phyloP scores from a whole-genome alignment of 106 monocot genomes.

The Alisma plantagoaquatica region DNA sequence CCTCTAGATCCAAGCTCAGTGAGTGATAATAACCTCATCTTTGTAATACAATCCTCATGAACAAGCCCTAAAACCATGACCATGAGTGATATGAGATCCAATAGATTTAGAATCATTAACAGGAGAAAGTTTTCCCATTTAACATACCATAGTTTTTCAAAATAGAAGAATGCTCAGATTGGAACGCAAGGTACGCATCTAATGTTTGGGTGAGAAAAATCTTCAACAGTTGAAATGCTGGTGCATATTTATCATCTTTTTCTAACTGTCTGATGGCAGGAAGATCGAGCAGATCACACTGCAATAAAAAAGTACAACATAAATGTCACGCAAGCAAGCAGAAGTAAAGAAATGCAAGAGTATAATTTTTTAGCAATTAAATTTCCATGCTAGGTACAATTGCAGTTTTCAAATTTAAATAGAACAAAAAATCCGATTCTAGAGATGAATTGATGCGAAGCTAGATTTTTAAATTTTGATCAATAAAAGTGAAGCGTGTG shows the following conservation, averaged over 20 bases:
- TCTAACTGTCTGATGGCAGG: constrained; percentile 68
- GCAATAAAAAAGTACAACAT: constrained; percentile 11
- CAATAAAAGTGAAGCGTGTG: too few relatives aligned
- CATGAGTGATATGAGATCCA: too few relatives aligned
- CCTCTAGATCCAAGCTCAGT: constrained; percentile 48
- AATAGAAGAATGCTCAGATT: constrained; percentile 46
- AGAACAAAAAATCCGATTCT: neutral
- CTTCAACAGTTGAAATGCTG: constrained; percentile 55
- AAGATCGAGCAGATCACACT: constrained; percentile 86
- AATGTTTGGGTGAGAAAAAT: constrained; percentile 70
- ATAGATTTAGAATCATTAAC: too few relatives aligned
- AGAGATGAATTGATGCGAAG: neutral
- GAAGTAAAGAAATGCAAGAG: neutral
- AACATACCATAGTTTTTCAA: constrained; percentile 73
- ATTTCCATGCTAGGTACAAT: too few relatives aligned
- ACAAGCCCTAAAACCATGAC: constrained; percentile 35
- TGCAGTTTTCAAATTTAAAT: too few relatives aligned
- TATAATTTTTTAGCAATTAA: too few relatives aligned
- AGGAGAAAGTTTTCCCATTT: too few relatives aligned
- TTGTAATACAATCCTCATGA: constrained; percentile 75
- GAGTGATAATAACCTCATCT: constrained; percentile 76
- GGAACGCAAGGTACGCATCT: constrained; percentile 67
- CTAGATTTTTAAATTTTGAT: too few relatives aligned
- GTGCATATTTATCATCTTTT: constrained; percentile 61
- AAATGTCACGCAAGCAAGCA: neutral